Conservation (phyloP, 805 yeast species). For the Metschnikowia dekortorum region DNA sequence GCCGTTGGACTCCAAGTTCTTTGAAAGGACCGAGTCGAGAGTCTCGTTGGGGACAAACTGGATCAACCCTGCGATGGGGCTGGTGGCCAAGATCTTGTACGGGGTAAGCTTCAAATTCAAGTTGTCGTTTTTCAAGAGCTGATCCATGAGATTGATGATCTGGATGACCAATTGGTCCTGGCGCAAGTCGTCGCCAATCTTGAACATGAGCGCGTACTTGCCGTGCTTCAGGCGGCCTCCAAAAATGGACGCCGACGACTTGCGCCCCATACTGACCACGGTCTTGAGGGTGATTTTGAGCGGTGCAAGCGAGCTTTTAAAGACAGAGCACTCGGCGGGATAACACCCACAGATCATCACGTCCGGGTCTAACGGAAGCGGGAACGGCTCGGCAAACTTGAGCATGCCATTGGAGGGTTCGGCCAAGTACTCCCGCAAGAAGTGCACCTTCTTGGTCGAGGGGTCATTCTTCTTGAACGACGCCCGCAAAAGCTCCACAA, state of each 20-base stretch:
- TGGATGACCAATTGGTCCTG: constrained; percentile 98
- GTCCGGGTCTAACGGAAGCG: constrained; percentile 81
- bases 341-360: constrained; percentile 68
- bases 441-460: constrained; percentile 70
- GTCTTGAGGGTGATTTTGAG: constrained; percentile 76
- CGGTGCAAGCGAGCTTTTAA: constrained; percentile 89
- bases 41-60: constrained; percentile 95
- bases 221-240: constrained; percentile 32
- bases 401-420: constrained; percentile 42
- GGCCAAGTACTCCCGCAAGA: constrained; percentile 52
- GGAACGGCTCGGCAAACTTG: constrained; percentile 51
- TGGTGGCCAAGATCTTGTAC: constrained; percentile 84
- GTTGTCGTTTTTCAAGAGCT: constrained; percentile 79
- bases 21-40: constrained; percentile 65
- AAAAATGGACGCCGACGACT: constrained; percentile 28
- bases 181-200: constrained; percentile 90
- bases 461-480: constrained; percentile 60
- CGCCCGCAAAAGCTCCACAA: constrained; percentile 60
- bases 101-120: constrained; percentile 85
- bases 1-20: constrained; percentile 14
- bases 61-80: constrained; percentile 85
- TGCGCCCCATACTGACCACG: constrained; percentile 18
- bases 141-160: constrained; percentile 87
- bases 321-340: constrained; percentile 78
- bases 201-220: constrained; percentile 80